phyloP scores from a whole-genome alignment of 805 yeast species.

The Saccharomycopsis oosterbeekiorum region DNA sequence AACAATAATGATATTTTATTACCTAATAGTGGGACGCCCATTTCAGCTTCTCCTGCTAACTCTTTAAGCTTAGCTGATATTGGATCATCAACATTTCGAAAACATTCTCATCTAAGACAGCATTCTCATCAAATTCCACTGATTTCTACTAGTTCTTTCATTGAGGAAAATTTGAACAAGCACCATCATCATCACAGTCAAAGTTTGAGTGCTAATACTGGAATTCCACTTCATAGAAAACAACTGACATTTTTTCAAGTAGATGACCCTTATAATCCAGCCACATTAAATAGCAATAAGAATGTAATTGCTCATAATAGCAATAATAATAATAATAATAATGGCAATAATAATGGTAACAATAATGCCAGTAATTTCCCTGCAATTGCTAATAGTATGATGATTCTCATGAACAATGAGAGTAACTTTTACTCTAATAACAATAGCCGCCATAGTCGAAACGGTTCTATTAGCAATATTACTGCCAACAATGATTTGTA shows the following conservation, averaged over 20 bases:
- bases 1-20: background rate
- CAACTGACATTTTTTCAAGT: background rate
- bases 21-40: background rate
- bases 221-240: constrained; percentile 1
- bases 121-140: background rate
- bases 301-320: background rate
- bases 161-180: background rate
- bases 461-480: background rate
- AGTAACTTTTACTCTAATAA: background rate
- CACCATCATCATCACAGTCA: background rate
- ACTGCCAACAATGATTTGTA: background rate
- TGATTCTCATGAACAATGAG: background rate
- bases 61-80: background rate
- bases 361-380: background rate
- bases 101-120: background rate
- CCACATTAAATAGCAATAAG: background rate
- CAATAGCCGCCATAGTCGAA: background rate
- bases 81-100: background rate
- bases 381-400: background rate
- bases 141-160: background rate
- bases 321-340: background rate
- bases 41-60: background rate
- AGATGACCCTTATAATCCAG: background rate
- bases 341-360: background rate
- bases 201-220: background rate